Evolutionary conservation across 1,139 yeast species (phyloP).

Genomic region (Hyphopichia khmerensis): DNA sequence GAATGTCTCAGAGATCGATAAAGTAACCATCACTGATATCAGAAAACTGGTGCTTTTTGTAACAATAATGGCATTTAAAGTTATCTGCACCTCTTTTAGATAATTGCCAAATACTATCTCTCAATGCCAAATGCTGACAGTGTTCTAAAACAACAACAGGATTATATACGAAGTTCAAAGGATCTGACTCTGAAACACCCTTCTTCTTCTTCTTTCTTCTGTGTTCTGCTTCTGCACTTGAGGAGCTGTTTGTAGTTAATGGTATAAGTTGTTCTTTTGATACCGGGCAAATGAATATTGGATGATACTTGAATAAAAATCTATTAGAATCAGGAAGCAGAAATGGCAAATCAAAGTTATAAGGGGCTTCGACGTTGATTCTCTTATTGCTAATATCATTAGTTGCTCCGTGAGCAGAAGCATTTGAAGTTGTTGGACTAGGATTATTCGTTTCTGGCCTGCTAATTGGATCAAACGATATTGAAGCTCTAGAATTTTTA

Average conservation of each 20-base stretch:
- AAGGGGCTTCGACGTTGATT: conserved; percentile 29
- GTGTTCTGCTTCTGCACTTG: conserved; percentile 12
- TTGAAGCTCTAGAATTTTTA: conserved; percentile 14
- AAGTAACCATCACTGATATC: conserved; percentile 47
- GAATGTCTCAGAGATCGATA: conserved; percentile 32
- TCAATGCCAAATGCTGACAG: conserved; percentile 46
- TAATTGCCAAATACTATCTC: conserved; percentile 48
- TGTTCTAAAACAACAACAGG: conserved; percentile 46
- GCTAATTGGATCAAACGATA: conserved; percentile 5
- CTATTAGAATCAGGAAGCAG: conserved; percentile 42
- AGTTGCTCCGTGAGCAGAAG: not conserved
- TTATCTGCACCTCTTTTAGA: conserved; percentile 41
- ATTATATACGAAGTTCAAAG: conserved; percentile 14
- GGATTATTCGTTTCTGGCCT: not conserved
- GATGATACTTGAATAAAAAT: conserved; percentile 60
- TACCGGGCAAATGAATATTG: conserved; percentile 89
- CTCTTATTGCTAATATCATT: conserved; percentile 16
- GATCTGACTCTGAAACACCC: conserved; percentile 5
- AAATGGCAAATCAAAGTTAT: conserved; percentile 40
- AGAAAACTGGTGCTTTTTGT: conserved; percentile 42
- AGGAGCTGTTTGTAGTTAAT: conserved; percentile 19
- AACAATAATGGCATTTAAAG: conserved; percentile 51
- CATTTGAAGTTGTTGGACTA: not conserved
- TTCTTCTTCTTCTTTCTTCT: conserved; percentile 21
- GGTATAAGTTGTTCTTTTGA: conserved; percentile 71